These are phyloP conservation scores for Evernia prunastri DNA, from an alignment of 495 filamentous ascomycete species.

Conservation along the genomic window DNA sequence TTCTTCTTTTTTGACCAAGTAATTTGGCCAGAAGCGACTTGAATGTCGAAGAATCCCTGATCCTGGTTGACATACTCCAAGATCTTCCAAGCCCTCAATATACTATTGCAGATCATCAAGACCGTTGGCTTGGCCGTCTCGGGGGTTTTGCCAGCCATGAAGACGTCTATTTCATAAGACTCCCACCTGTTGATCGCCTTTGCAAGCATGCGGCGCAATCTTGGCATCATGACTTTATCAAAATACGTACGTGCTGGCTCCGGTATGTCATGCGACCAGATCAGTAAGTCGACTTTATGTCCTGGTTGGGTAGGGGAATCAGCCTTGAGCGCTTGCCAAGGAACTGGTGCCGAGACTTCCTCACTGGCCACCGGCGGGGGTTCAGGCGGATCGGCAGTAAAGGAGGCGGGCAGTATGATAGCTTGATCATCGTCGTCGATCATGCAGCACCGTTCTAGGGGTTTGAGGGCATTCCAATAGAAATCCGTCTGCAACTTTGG, in stretches of 20 bases:
- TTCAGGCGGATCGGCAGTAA: conserved; percentile 1
- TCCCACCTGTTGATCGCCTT: conserved; percentile 54
- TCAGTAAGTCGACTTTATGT: conserved; percentile 9
- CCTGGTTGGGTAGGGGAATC: conserved; percentile 19
- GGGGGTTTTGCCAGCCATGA: conserved; percentile 63
- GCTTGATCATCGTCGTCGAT: conserved; percentile 32
- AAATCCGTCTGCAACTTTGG: conserved; percentile 31
- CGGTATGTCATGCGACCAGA: conserved; percentile 40
- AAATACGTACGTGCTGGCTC: conserved; percentile 61
- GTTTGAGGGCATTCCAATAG: conserved; percentile 38
- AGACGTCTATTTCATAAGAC: conserved; percentile 66
- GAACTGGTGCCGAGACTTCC: background rate
- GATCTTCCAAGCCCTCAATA: conserved; percentile 60
- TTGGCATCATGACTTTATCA: conserved; percentile 64
- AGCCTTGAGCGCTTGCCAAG: conserved; percentile 18
- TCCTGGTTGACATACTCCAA: conserved; percentile 64
- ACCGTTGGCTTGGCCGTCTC: conserved; percentile 65
- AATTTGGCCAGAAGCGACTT: conserved; percentile 64
- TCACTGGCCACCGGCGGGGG: conserved; percentile 6
- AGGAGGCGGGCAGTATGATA: conserved; percentile 14
- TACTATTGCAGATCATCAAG: conserved; percentile 67
- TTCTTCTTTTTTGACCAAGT: conserved; percentile 49
- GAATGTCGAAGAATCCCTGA: conserved; percentile 47
- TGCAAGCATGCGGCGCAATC: conserved; percentile 62
- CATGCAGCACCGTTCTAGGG: conserved; percentile 36